Evolutionary conservation across 768 basidiomycete genomes (phyloP), one percentile per base, ranked within the genome.

Genomic region (Coprinellus micaceus): DNA sequence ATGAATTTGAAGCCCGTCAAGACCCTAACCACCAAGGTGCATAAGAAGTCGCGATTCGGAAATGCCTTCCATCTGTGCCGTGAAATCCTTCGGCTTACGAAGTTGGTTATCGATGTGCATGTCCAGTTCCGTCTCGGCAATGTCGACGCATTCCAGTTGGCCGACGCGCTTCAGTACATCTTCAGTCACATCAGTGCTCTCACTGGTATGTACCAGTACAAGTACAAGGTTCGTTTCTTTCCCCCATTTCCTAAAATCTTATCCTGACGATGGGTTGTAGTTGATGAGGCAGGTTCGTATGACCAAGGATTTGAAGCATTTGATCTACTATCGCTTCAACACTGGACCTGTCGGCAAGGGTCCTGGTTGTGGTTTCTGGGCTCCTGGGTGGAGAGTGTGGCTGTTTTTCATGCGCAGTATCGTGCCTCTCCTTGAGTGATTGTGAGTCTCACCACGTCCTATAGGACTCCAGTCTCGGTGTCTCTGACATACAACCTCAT

Each of bases 131-230:
- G 97, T 52, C 83, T 99, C 36, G 97, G 97, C 47, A 98, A 98
- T 62, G 93, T 98, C 29, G 97, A 99, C 65, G 97, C 95, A 1
- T 99, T 98, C 83, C 97, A 99, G 71, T 85, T 98, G 47, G 97
- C 97, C 17, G 97, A 99, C 61, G 97, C 97, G 0, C 77, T 99
- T 22, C 97, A 98, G 69, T 99, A 98, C 71, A 96, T 94, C 65
- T 98, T 98, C 65, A 89, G 83, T 1, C 97, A 99, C 66, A 93
- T 99, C 56, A 97, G 97, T 66, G 96, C 97, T 25, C 76, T 99
- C 62, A 99, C 97, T 3, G 97, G 97, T 64, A 99, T 99, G 97
- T 99, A 99, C 75, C 87, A 96, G 26, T 98, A 98, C 80, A 98
- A 98, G 79, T 98, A 99, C 80, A 98, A 98, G 84, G 88, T 88